These are phyloP conservation scores for Crithidia fasciculata DNA, from an alignment of 208 protist species.

Conservation along the genomic window DNA sequence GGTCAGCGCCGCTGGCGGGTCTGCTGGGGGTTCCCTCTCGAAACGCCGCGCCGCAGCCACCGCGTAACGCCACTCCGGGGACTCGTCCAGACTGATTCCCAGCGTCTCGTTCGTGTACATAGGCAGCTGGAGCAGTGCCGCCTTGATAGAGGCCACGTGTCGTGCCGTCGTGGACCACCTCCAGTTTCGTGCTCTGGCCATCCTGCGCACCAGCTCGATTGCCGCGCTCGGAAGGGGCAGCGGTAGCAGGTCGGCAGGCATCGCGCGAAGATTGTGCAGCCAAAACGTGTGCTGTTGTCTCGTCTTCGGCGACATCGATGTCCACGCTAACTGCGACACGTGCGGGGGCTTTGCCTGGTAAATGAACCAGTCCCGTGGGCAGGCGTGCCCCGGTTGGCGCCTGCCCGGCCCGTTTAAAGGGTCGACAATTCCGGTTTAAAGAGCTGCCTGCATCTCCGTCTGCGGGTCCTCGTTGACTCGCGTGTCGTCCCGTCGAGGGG, in stretches of 20 bases:
- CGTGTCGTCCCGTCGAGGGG: neutral
- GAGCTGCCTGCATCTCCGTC: neutral
- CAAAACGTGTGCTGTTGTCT: neutral
- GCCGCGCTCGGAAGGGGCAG: neutral
- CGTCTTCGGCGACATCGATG: neutral
- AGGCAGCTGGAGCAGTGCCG: neutral
- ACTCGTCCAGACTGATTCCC: neutral
- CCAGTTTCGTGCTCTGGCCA: conserved; percentile 5
- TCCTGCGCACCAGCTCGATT: conserved; percentile 5
- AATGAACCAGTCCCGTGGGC: conserved; percentile 16
- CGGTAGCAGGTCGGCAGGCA: neutral
- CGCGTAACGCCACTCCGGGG: conserved; percentile 3
- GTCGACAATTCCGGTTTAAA: neutral
- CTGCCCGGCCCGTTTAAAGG: conserved; percentile 4
- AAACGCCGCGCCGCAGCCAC: neutral
- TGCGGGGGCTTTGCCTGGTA: conserved; percentile 1
- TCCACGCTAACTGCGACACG: conserved; percentile 5
- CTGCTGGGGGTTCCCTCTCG: neutral
- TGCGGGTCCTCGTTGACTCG: neutral
- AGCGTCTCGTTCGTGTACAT: conserved; percentile 2
- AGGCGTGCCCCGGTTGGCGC: neutral
- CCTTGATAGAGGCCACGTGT: neutral
- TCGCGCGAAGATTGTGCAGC: neutral
- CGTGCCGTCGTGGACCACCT: conserved; percentile 1
- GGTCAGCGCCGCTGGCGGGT: neutral